Evolutionary conservation across 164 flowering plant genomes (phyloP), one percentile per base, ranked within the genome.

Genomic region (Umbilicus rupestris): DNA sequence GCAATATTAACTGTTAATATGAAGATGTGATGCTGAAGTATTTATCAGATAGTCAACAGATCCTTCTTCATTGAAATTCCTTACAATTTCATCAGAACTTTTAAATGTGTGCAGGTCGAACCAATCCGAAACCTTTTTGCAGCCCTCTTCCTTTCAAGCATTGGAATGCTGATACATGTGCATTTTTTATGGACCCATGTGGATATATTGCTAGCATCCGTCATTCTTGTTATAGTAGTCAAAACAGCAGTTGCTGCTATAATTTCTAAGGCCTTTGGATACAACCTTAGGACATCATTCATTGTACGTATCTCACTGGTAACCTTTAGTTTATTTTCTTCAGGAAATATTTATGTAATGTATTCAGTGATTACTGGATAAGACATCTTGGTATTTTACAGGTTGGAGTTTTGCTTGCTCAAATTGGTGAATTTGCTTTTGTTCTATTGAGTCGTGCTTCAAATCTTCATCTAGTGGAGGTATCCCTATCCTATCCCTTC

Each of bases 351-450:
- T 4, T 35, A 62, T 55, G 9, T 11, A 3, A 9, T 22, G 24
- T 29, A 39, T 3, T 20, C 65, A 22, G 17, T 41, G 4, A 19
- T 11, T 17, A 62, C 39, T 62, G 22, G 20, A 37, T 16, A 45
- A n/a, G 24, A 14, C 63, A 17, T 65, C 24, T 20, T 14, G 19
- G 10, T 42, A 39, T 71, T 69, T 62, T 63, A 31, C 65, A 94
- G 99, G 99, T 89, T 69, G 99, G 97, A 47, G 70, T 94, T 16
- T 75, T 77, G 60, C 90, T 94, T 72, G 96, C 99, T 75, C 99
- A 94, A 80, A 85, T 94, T 75, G 99, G 99, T 74, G 97, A 94
- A 79, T 94, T 94, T 71, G 89, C 99, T 64, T 94, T 94, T 81
- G 97, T 94, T 68, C 96, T 94, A 55, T 74, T 94, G 57, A 87